These are phyloP conservation scores for Platismatia glauca DNA, from an alignment of 495 filamentous ascomycete species.

Conservation along the genomic window DNA sequence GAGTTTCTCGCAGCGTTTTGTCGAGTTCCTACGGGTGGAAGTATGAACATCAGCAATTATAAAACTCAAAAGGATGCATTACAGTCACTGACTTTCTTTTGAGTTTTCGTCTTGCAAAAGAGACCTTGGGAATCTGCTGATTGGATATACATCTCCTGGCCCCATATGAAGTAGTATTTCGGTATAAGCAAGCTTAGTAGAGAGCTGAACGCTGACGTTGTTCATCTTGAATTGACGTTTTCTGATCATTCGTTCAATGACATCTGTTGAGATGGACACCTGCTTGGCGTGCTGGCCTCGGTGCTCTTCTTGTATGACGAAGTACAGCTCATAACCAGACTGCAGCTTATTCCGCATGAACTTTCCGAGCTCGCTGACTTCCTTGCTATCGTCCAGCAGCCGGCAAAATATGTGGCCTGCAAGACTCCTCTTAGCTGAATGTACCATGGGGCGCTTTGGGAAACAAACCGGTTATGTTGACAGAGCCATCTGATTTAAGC, in stretches of 20 bases:
- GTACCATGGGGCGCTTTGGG: too few relatives aligned
- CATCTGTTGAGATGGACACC: conserved; percentile 8
- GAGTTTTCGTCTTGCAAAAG: conserved; percentile 17
- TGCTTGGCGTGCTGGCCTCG: conserved; percentile 7
- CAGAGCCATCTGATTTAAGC: not conserved
- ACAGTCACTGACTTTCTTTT: conserved; percentile 5
- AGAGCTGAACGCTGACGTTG: conserved; percentile 8
- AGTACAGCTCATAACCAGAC: conserved; percentile 5
- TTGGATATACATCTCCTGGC: conserved; percentile 4
- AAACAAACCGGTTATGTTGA: conserved; percentile 6
- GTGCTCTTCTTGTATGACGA: conserved; percentile 20
- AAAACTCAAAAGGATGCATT: too few relatives aligned
- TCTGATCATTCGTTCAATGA: conserved; percentile 15
- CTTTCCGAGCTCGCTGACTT: conserved; percentile 18
- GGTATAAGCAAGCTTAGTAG: conserved; percentile 8
- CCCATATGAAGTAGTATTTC: conserved; percentile 17
- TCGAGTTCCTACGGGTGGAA: conserved; percentile 1
- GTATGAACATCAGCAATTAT: not conserved
- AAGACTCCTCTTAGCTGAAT: not conserved
- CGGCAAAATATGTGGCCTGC: conserved; percentile 16
- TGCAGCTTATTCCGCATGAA: conserved; percentile 1
- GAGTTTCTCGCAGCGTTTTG: not conserved
- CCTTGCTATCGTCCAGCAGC: conserved; percentile 8
- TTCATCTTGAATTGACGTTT: conserved; percentile 14
- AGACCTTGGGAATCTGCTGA: conserved; percentile 21